phyloP scores from a whole-genome alignment of 345 rosid species.

The Lepidium didymum region DNA sequence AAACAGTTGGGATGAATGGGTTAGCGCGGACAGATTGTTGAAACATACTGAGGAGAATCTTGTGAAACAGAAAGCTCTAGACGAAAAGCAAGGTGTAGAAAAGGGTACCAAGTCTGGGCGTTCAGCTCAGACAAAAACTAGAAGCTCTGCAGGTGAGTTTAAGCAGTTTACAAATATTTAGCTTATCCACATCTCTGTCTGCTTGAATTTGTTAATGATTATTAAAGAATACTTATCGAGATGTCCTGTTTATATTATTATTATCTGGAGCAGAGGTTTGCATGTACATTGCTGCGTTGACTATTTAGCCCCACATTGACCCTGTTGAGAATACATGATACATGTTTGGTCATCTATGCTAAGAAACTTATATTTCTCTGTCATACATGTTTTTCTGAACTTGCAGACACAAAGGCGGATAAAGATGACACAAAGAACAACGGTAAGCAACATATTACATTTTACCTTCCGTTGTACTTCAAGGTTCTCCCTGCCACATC shows the following conservation, averaged over 20 bases:
- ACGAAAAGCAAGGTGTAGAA: conserved; percentile 55
- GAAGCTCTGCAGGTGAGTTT: conserved; percentile 50
- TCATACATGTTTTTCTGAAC: conserved; percentile 12
- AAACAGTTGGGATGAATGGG: conserved; percentile 99
- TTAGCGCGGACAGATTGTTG: conserved; percentile 59
- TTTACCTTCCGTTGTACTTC: not conserved
- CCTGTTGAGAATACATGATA: not conserved
- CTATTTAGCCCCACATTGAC: not conserved
- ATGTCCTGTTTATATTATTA: not conserved
- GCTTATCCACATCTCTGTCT: not conserved
- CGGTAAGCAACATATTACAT: conserved; percentile 33
- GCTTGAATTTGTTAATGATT: not conserved
- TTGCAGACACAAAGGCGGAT: conserved; percentile 67
- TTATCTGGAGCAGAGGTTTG: not conserved
- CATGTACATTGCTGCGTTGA: not conserved
- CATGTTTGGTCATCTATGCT: not conserved
- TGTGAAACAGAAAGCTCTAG: conserved; percentile 53
- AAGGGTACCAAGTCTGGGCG: conserved; percentile 63
- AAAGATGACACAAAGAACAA: conserved; percentile 77
- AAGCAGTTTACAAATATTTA: not conserved
- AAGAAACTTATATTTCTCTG: not conserved
- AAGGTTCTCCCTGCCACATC: not conserved
- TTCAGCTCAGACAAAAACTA: conserved; percentile 48
- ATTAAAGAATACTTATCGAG: not conserved
- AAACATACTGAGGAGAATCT: conserved; percentile 63